These are phyloP conservation scores for Pugionium dolabratum DNA, from an alignment of 345 rosid species.

Conservation along the genomic window DNA sequence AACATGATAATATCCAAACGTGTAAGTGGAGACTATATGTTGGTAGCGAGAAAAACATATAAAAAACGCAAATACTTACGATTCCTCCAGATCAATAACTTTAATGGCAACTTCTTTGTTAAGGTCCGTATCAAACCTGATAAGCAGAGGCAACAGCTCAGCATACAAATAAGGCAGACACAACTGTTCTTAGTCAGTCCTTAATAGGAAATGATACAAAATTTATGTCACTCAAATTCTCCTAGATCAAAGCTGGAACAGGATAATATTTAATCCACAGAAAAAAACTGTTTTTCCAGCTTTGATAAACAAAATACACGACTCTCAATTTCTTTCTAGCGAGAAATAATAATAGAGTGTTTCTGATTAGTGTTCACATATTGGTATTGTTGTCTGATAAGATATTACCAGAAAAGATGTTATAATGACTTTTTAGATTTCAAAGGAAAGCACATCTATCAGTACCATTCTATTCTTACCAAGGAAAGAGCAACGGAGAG, in stretches of 20 bases:
- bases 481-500: neutral
- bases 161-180: slow-evolving; percentile 20
- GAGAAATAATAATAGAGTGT: slow-evolving; percentile 1
- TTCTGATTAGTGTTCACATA: neutral
- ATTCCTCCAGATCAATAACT: slow-evolving; percentile 98
- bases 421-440: neutral
- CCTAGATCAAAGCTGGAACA: neutral
- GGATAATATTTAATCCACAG: neutral
- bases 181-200: slow-evolving; percentile 7
- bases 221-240: neutral
- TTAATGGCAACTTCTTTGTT: slow-evolving; percentile 97
- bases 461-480: neutral
- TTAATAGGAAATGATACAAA: neutral
- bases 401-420: neutral
- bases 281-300: neutral
- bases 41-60: slow-evolving; percentile 4
- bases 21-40: slow-evolving; percentile 9
- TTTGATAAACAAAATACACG: slow-evolving; percentile 9
- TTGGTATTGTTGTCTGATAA: slow-evolving; percentile 2
- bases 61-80: slow-evolving; percentile 57
- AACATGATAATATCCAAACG: slow-evolving; percentile 2
- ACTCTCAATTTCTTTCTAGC: slow-evolving; percentile 6
- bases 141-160: slow-evolving; percentile 41
- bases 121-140: slow-evolving; percentile 94
- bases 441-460: slow-evolving; percentile 7